Evolutionary conservation across 2,329 filamentous ascomycete species (phyloP).

Genomic region (Phyllosticta citriasiana): DNA sequence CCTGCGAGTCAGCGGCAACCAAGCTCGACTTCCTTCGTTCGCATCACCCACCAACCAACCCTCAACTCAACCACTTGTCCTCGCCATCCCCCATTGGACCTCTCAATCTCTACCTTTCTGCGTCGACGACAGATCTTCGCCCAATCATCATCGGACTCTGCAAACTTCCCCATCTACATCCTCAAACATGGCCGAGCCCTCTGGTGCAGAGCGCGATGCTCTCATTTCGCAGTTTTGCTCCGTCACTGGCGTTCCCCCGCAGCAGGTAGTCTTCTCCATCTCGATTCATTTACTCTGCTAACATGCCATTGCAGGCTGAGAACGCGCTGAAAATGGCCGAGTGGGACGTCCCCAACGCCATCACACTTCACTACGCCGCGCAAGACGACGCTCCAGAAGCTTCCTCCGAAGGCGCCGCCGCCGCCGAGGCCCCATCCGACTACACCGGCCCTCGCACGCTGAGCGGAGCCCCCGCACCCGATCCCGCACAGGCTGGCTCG

Average conservation of each 20-base stretch:
- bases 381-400: slow-evolving; percentile 19
- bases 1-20: neutral
- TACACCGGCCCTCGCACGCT: slow-evolving; percentile 20
- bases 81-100: neutral
- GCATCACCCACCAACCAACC: neutral
- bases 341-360: slow-evolving; percentile 37
- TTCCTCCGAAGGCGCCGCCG: slow-evolving; percentile 20
- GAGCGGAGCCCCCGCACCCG: slow-evolving; percentile 25
- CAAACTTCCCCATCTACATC: no score
- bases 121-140: neutral
- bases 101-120: neutral
- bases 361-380: slow-evolving; percentile 32
- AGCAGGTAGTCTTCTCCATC: slow-evolving; percentile 16
- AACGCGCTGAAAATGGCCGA: slow-evolving; percentile 32
- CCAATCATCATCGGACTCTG: neutral
- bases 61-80: neutral
- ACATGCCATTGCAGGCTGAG: slow-evolving; percentile 28
- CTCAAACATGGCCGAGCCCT: slow-evolving; percentile 23
- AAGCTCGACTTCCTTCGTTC: slow-evolving; percentile 1
- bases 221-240: slow-evolving; percentile 26
- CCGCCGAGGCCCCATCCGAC: slow-evolving; percentile 13
- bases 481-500: slow-evolving; percentile 16
- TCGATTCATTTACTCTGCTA: neutral
- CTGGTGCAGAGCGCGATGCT: slow-evolving; percentile 21
- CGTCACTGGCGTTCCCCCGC: slow-evolving; percentile 24